These are phyloP conservation scores for Cercospora sp. DNA, from an alignment of 2,329 filamentous ascomycete species.

Conservation along the genomic window DNA sequence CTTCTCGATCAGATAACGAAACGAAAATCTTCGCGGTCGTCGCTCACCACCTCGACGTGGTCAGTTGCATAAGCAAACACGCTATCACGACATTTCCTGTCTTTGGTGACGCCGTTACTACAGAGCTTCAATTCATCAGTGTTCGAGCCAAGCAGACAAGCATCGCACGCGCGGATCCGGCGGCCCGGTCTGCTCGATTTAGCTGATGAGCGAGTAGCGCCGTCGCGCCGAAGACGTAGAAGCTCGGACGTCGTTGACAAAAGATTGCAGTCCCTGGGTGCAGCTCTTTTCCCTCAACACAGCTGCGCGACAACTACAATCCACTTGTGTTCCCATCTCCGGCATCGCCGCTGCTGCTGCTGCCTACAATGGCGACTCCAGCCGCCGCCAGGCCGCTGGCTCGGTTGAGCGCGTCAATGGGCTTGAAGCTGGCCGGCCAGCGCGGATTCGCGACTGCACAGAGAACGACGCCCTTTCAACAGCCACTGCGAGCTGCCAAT, in stretches of 20 bases:
- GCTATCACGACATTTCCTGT: background rate
- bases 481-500: slow-evolving; percentile 23
- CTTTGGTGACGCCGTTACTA: too few relatives aligned
- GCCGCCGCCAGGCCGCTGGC: slow-evolving; percentile 31
- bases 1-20: background rate
- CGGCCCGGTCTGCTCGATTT: slow-evolving; percentile 6
- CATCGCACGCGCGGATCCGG: slow-evolving; percentile 1
- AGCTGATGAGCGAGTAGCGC: slow-evolving; percentile 3
- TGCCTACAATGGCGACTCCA: slow-evolving; percentile 31
- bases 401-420: slow-evolving; percentile 29
- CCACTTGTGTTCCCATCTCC: background rate
- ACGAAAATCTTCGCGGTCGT: background rate
- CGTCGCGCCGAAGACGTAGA: slow-evolving; percentile 10
- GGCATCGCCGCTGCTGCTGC: slow-evolving; percentile 10
- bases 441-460: slow-evolving; percentile 30
- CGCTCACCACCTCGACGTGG: background rate
- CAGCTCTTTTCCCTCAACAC: background rate
- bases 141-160: background rate
- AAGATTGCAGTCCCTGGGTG: slow-evolving; percentile 5
- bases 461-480: slow-evolving; percentile 23
- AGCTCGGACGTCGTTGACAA: slow-evolving; percentile 5
- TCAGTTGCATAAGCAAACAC: background rate
- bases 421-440: slow-evolving; percentile 25
- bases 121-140: background rate
- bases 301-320: background rate